phyloP scores from a whole-genome alignment of 208 protist species.

The Leishmania martiniquensis region DNA sequence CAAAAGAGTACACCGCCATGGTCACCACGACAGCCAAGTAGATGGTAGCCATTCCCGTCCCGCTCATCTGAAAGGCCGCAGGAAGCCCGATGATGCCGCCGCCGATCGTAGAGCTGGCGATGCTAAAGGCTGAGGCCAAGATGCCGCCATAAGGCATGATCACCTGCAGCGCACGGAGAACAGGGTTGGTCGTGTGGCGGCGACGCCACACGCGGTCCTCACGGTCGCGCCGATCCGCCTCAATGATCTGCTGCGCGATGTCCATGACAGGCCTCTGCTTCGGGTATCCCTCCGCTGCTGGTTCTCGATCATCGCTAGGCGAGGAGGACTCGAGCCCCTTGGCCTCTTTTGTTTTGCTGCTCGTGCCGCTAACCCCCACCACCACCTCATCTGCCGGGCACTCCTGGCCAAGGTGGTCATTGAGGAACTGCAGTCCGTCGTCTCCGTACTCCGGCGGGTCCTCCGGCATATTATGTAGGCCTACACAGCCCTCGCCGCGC shows the following conservation, averaged over 20 bases:
- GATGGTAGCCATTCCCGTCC: constrained; percentile 44
- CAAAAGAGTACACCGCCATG: constrained; percentile 65
- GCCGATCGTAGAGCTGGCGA: constrained; percentile 69
- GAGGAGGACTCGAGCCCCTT: neutral
- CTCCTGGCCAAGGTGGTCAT: constrained; percentile 21
- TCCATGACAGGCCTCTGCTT: neutral
- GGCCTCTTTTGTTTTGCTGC: neutral
- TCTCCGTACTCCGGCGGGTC: constrained; percentile 46
- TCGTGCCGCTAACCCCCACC: neutral
- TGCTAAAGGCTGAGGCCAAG: constrained; percentile 49
- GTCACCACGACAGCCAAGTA: constrained; percentile 35
- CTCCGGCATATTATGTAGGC: constrained; percentile 30
- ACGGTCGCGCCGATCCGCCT: constrained; percentile 22
- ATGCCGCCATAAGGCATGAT: constrained; percentile 63
- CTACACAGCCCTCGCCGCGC: neutral
- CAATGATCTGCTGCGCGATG: constrained; percentile 31
- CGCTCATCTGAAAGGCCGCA: constrained; percentile 54
- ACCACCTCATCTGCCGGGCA: neutral
- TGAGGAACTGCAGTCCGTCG: constrained; percentile 38
- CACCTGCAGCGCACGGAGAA: constrained; percentile 36
- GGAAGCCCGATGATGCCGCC: constrained; percentile 68
- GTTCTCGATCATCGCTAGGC: constrained; percentile 5
- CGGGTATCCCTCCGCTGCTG: neutral
- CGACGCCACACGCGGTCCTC: constrained; percentile 39
- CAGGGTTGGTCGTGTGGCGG: constrained; percentile 44